Evolutionary conservation across 768 basidiomycete genomes (phyloP).

Genomic region (Sporobolomyces phaffii): DNA sequence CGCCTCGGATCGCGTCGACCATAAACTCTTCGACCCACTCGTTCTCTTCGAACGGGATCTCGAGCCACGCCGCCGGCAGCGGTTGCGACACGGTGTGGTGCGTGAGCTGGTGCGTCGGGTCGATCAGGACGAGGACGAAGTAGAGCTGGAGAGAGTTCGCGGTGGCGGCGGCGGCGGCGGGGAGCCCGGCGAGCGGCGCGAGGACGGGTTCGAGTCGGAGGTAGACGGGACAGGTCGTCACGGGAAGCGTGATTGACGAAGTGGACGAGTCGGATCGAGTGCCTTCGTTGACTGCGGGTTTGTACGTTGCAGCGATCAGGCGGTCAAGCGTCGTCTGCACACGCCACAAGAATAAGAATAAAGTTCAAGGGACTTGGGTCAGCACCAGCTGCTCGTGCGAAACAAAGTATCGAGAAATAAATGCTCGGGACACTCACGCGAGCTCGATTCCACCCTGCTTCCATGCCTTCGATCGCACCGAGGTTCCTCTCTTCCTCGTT

Average conservation of each 20-base stretch:
- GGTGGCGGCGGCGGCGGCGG: conserved; percentile 48
- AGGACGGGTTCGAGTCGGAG: conserved; percentile 86
- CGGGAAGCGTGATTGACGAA: conserved; percentile 43
- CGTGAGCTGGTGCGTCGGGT: conserved; percentile 70
- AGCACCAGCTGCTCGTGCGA: too few relatives aligned
- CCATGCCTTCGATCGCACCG: conserved; percentile 75
- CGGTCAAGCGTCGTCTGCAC: conserved; percentile 69
- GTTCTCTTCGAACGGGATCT: conserved; percentile 75
- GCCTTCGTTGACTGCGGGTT: conserved; percentile 41
- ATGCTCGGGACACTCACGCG: conserved; percentile 55
- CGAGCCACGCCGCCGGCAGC: conserved; percentile 77
- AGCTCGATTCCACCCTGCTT: conserved; percentile 75
- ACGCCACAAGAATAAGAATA: too few relatives aligned
- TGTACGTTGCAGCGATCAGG: conserved; percentile 53
- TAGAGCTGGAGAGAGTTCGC: conserved; percentile 51
- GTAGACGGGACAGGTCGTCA: conserved; percentile 80
- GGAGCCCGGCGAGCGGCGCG: conserved; percentile 51
- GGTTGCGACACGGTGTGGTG: conserved; percentile 76
- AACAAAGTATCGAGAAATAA: too few relatives aligned
- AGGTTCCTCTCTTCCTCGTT: conserved; percentile 59
- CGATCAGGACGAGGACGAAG: conserved; percentile 65
- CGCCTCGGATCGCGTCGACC: conserved; percentile 75
- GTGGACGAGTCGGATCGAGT: conserved; percentile 9
- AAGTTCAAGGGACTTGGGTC: too few relatives aligned
- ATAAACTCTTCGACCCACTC: conserved; percentile 91